Base-by-base conservation (phyloP, 768 basidiomycete genomes). In the Suillus ampliporus region DNA sequence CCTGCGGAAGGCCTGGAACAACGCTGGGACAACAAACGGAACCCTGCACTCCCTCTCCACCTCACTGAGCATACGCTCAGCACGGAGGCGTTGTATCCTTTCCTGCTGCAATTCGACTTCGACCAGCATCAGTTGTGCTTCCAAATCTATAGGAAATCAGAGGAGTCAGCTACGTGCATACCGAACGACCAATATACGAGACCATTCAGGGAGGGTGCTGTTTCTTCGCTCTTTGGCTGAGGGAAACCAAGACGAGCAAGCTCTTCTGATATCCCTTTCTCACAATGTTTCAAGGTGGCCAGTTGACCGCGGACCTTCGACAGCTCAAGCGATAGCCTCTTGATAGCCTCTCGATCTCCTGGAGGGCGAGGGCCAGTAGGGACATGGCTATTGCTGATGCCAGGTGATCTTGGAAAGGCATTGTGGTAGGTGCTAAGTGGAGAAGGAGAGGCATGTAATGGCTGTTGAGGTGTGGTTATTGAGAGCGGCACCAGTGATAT, bases 21-120 rank as follows among this genome's bases (percentile, higher is more conserved):
- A 70, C 11, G 82, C 84, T 10, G 87, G 86, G 4, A 86, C 85
- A 43, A 88, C 76, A 64, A 89, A 89, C 14, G 88, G 88, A 62
- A 76, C 69, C 54, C 71, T 74, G 60, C 82, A 80, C 68, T 89
- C 87, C 58, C 78, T 73, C 63, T 81, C 74, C 17, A 89, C 74
- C 23, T 86, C 86, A 50, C 65, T 67, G 64, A 88, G 66, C 15
- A 74, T 70, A 13, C 67, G 72, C 64, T 88, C 87, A 4, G 79
- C 80, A 61, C 79, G 79, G n/a, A 71, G 40, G 41, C 84, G 72
- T 58, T 65, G 68, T 51, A 64, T 66, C 17, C 73, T 74, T 70
- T 84, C 84, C 4, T 68, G 63, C 34, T 58, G 72, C 26, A 86
- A 62, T 35, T 83, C 76, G 5, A 51, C 54, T 57, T 82, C 74